phyloP scores from a whole-genome alignment of 495 filamentous ascomycete species.

The Penicillium chermesinum region DNA sequence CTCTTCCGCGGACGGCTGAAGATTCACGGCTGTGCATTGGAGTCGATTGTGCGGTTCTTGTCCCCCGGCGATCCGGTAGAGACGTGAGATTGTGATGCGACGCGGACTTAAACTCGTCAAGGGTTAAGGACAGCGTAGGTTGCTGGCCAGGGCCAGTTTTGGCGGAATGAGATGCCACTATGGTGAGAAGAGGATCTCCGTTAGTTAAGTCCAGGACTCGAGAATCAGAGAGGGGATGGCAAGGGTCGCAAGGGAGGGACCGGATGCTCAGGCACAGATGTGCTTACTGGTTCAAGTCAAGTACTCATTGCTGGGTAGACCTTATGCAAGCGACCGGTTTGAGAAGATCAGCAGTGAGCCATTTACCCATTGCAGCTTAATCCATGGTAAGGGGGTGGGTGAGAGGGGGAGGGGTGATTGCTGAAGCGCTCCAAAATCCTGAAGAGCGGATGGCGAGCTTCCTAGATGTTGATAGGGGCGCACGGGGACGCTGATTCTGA shows the following conservation, averaged over 20 bases:
- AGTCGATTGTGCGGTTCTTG: constrained; percentile 45
- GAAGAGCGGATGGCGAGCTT: constrained; percentile 13
- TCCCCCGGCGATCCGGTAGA: constrained; percentile 36
- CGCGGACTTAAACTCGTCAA: constrained; percentile 37
- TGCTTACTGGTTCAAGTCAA: constrained; percentile 19
- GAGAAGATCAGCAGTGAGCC: constrained; percentile 13
- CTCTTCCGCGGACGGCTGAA: constrained; percentile 41
- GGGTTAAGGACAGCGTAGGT: constrained; percentile 41
- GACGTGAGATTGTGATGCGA: constrained; percentile 41
- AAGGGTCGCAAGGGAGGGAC: constrained; percentile 9
- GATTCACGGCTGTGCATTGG: constrained; percentile 47
- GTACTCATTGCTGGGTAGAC: constrained; percentile 15
- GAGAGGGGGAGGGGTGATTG: constrained; percentile 4
- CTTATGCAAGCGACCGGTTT: constrained; percentile 17
- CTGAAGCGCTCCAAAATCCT: constrained; percentile 4
- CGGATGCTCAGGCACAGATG: constrained; percentile 2
- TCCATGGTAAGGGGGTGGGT: constrained; percentile 4
- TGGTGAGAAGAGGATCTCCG: constrained; percentile 1
- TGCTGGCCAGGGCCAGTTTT: constrained; percentile 41
- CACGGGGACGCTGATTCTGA: constrained; percentile 16
- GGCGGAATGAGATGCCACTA: constrained; percentile 39
- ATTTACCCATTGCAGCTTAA: constrained; percentile 14
- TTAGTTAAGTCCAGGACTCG: background rate
- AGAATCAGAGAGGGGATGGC: background rate
- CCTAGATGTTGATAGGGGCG: constrained; percentile 15